phyloP scores from a whole-genome alignment of 192 early-diverging fungal species.

The Entophlyctis helioformis region DNA sequence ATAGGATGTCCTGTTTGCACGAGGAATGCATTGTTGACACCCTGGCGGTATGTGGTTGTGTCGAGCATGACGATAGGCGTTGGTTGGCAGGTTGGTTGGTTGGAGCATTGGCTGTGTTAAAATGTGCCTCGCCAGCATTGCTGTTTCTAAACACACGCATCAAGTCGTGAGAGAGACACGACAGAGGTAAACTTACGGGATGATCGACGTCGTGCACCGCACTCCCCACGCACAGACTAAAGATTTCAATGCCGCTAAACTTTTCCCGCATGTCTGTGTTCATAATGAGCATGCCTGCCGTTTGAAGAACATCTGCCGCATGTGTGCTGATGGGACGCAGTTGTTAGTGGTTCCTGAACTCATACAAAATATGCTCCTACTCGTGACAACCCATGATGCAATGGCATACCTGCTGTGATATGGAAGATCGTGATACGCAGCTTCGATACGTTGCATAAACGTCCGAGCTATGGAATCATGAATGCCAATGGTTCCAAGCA shows the following conservation, averaged over 20 bases:
- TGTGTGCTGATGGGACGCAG: slow-evolving; percentile 30
- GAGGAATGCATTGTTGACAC: slow-evolving; percentile 43
- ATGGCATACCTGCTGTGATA: slow-evolving; percentile 36
- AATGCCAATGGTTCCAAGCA: slow-evolving; percentile 30
- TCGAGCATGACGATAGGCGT: too few relatives aligned
- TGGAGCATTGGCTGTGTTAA: too few relatives aligned
- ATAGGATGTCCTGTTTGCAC: slow-evolving; percentile 37
- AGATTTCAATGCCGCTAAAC: slow-evolving; percentile 38
- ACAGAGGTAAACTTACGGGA: slow-evolving; percentile 16
- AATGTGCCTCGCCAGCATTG: too few relatives aligned
- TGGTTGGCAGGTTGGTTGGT: too few relatives aligned
- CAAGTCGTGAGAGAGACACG: too few relatives aligned
- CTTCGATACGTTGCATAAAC: slow-evolving; percentile 34
- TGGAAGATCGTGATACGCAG: slow-evolving; percentile 28
- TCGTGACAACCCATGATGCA: background rate
- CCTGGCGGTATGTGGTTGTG: too few relatives aligned
- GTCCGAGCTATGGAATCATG: slow-evolving; percentile 17
- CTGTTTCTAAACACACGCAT: too few relatives aligned
- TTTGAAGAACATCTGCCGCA: slow-evolving; percentile 47
- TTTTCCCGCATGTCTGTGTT: slow-evolving; percentile 32
- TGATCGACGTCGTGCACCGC: slow-evolving; percentile 53
- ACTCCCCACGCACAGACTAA: slow-evolving; percentile 30
- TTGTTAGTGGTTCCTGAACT: too few relatives aligned
- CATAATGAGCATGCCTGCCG: slow-evolving; percentile 33
- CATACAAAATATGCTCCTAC: too few relatives aligned